These are phyloP conservation scores for Xerophyta viscosa DNA, from an alignment of 106 monocot species.

Conservation along the genomic window DNA sequence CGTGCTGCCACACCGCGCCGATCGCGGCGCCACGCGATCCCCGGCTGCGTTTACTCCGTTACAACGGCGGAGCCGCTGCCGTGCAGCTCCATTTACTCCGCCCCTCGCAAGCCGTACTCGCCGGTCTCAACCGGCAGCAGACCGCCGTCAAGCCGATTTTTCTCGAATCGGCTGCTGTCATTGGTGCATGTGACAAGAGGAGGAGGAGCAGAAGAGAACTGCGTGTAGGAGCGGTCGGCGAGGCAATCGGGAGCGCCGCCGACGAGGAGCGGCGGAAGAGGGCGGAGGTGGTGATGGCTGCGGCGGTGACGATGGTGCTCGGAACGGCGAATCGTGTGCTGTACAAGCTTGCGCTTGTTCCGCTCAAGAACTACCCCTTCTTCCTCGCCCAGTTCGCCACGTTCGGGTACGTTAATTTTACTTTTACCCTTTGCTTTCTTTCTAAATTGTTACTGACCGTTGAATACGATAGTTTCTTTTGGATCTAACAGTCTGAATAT, in stretches of 20 bases:
- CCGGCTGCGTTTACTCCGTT: too few relatives aligned
- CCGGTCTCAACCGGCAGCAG: too few relatives aligned
- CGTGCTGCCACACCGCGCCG: too few relatives aligned
- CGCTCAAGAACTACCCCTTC: conserved; percentile 81
- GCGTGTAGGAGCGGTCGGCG: conserved; percentile 23
- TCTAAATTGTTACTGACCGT: not conserved
- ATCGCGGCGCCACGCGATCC: too few relatives aligned
- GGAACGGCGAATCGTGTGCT: conserved; percentile 78
- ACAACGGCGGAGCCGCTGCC: too few relatives aligned
- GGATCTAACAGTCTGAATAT: too few relatives aligned
- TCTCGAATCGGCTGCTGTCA: too few relatives aligned
- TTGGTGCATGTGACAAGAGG: not conserved
- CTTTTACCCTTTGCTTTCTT: not conserved
- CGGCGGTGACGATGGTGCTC: conserved; percentile 56
- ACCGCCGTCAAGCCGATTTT: too few relatives aligned
- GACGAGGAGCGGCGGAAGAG: conserved; percentile 19
- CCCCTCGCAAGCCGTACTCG: too few relatives aligned
- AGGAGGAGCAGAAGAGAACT: conserved; percentile 6
- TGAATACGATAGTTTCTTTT: not conserved
- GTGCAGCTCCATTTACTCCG: too few relatives aligned
- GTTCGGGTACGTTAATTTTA: conserved; percentile 42
- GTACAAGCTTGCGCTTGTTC: conserved; percentile 85
- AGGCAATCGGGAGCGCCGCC: conserved; percentile 19
- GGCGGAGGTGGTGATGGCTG: conserved; percentile 44
- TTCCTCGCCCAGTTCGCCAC: conserved; percentile 95